Evolutionary conservation across 768 basidiomycete species (phyloP).

Genomic region (Antrodiella citrinella): DNA sequence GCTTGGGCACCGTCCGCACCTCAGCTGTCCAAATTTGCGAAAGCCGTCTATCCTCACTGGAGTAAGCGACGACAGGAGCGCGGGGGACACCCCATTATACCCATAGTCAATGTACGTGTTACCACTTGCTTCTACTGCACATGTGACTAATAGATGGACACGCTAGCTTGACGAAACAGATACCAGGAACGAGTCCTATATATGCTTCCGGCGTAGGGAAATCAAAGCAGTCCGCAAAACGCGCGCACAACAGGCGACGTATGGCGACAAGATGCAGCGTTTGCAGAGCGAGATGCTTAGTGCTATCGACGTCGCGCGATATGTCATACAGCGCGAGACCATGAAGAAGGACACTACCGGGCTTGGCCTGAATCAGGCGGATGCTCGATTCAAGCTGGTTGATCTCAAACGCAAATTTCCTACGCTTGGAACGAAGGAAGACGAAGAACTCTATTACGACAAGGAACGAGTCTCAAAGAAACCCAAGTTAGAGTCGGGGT

Average conservation of each 20-base stretch:
- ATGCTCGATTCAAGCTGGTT: slow-evolving; percentile 62
- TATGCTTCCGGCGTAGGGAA: slow-evolving; percentile 94
- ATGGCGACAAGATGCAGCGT: slow-evolving; percentile 81
- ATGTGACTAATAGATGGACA: no score
- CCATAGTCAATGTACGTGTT: slow-evolving; percentile 64
- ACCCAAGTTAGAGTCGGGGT: slow-evolving; percentile 20
- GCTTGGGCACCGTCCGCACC: slow-evolving; percentile 58
- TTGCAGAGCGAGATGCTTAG: slow-evolving; percentile 68
- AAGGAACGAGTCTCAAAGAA: slow-evolving; percentile 59
- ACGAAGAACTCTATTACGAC: slow-evolving; percentile 68
- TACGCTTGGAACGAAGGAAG: slow-evolving; percentile 48
- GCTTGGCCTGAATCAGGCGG: slow-evolving; percentile 65
- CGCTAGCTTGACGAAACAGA: slow-evolving; percentile 90
- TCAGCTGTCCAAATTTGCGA: slow-evolving; percentile 60
- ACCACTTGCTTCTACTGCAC: slow-evolving; percentile 2
- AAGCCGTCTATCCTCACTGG: slow-evolving; percentile 83
- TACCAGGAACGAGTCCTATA: slow-evolving; percentile 85
- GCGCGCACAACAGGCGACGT: slow-evolving; percentile 81
- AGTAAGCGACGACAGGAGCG: slow-evolving; percentile 74
- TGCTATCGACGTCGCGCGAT: slow-evolving; percentile 65
- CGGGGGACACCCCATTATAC: slow-evolving; percentile 80
- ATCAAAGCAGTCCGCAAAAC: slow-evolving; percentile 93
- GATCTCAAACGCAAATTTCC: slow-evolving; percentile 78
- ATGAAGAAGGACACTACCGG: slow-evolving; percentile 61
- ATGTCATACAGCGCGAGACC: slow-evolving; percentile 63